These are phyloP conservation scores for Tricholoma bakamatsutake DNA, from an alignment of 768 basidiomycete species.

Conservation along the genomic window DNA sequence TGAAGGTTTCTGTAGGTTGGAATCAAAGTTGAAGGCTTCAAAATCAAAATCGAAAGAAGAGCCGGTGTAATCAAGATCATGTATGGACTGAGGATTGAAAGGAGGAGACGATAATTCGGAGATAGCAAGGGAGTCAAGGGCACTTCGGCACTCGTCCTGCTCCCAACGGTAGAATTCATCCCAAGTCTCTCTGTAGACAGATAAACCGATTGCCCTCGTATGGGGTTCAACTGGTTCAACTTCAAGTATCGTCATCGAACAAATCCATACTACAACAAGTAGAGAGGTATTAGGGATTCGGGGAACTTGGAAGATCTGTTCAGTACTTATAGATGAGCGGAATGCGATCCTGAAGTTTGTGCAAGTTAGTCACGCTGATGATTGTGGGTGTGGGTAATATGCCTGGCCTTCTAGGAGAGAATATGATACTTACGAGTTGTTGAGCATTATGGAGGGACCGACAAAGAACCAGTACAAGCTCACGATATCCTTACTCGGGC, in stretches of 20 bases:
- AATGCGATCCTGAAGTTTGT: no score
- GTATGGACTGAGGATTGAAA: slow-evolving; percentile 1
- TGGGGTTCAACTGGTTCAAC: not conserved
- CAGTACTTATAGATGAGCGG: no score
- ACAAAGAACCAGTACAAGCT: not conserved
- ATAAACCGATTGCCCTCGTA: slow-evolving; percentile 16
- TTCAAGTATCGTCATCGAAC: not conserved
- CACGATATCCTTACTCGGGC: not conserved
- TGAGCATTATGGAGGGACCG: not conserved
- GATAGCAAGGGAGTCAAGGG: slow-evolving; percentile 1
- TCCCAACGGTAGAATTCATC: slow-evolving; percentile 44
- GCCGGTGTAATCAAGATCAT: not conserved
- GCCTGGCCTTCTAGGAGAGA: no score
- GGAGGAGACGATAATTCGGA: not conserved
- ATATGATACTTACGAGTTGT: not conserved
- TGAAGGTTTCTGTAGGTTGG: slow-evolving; percentile 8
- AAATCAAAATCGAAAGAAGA: slow-evolving; percentile 3
- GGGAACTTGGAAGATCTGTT: no score
- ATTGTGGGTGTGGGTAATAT: no score
- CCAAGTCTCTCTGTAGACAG: slow-evolving; percentile 35
- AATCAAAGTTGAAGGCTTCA: not conserved
- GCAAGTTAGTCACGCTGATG: no score
- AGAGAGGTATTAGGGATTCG: no score
- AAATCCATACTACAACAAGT: slow-evolving; percentile 5
- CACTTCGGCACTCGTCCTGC: slow-evolving; percentile 18